Evolutionary conservation across 2,329 filamentous ascomycete species (phyloP), one percentile per base, ranked within the genome.

Genomic region (Aspergillus sp.): DNA sequence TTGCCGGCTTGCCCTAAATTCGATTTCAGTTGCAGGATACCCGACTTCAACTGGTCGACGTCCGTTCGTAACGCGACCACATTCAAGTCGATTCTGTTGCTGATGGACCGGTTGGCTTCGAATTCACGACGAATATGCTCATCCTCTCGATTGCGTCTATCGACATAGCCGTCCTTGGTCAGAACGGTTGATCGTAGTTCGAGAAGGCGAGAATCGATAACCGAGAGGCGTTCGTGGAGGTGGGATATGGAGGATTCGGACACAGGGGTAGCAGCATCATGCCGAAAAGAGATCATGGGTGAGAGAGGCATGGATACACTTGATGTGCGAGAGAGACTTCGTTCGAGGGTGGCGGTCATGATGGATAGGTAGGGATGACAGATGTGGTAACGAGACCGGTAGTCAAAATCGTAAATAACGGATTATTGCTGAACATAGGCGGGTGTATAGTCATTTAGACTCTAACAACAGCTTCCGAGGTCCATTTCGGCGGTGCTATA

Each of bases 101-200:
- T 71, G 30, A 73, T 68, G n/a, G 68, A 63, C 33, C 67, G 68
- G 51, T 75, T 67, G 49, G 66, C 62, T 54, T 75, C 70, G 37
- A 77, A 76, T 54, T 77, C 74, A 6, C 73, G 72, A 42, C 72
- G 70, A 34, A 77, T 68, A 44, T 72, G 69, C 11, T 74, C 67
- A 58, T 77, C 74, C 64, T 77, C 73, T 15, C 71, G 68, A 58
- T 75, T 76, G 2, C 73, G 67, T 53, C 73, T 70, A 50, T 76
- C 73, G 46, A 71, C 65, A 63, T 77, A 77, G 24, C 65, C 68
- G 48, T 77, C 73, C 56, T 73, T 74, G 20, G 74, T 76, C 30
- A 77, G 56, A n/a, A 74, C 64, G 24, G 65, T 68, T 13, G 72
- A 68, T 30, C 71, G 72, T n/a, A 77, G 65, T 17, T 76, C 73